These are phyloP conservation scores for Candida taoyuanica DNA, from an alignment of 805 yeast genomes.

Conservation along the genomic window DNA sequence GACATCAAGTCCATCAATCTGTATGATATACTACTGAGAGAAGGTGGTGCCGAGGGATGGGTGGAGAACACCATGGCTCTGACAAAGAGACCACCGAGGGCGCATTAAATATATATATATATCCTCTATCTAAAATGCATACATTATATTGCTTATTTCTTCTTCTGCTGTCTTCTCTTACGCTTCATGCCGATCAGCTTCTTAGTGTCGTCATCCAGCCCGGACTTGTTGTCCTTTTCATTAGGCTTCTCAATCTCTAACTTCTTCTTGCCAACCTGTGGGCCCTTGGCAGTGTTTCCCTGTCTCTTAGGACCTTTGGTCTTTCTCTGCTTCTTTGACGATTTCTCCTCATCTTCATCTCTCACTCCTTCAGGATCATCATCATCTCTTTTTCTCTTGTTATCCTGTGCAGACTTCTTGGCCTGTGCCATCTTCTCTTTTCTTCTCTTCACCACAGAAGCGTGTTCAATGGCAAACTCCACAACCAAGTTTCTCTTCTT, in stretches of 20 bases:
- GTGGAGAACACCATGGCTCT: constrained; percentile 72
- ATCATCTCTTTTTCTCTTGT: constrained; percentile 26
- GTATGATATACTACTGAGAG: constrained; percentile 59
- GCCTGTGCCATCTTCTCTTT: constrained; percentile 55
- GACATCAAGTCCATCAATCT: constrained; percentile 28
- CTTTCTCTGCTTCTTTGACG: constrained; percentile 12
- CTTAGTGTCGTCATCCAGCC: constrained; percentile 51
- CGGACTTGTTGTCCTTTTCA: constrained; percentile 28
- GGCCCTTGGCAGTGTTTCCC: constrained; percentile 43
- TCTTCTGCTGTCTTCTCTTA: constrained; percentile 53
- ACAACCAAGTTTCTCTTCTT: constrained; percentile 73
- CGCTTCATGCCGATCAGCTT: constrained; percentile 66
- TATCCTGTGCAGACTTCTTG: constrained; percentile 29
- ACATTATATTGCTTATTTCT: too few relatives aligned
- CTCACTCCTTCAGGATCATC: constrained; percentile 22
- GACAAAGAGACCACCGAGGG: constrained; percentile 65
- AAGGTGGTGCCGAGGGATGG: constrained; percentile 93
- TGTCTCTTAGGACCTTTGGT: constrained; percentile 28
- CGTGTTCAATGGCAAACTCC: constrained; percentile 95
- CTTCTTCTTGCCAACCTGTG: constrained; percentile 24
- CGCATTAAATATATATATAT: constrained; percentile 41
- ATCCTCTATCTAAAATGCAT: too few relatives aligned
- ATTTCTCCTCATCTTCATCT: constrained; percentile 14
- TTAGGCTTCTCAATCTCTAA: constrained; percentile 9
- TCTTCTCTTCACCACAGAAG: constrained; percentile 89